These are phyloP conservation scores for Clavulina sp. DNA, from an alignment of 768 basidiomycete species.

Conservation along the genomic window DNA sequence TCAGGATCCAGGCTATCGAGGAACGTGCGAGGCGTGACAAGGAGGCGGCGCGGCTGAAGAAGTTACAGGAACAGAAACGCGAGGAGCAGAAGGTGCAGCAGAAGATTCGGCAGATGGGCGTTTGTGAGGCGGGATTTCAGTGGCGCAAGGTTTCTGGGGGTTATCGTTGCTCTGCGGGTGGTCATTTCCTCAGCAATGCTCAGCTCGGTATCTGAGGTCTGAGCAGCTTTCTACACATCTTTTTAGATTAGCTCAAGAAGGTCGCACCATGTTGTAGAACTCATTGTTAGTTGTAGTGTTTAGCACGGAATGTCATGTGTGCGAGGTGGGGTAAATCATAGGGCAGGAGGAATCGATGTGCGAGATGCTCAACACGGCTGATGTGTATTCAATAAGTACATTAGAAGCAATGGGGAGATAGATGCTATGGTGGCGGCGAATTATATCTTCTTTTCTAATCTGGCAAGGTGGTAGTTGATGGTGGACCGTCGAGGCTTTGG, in stretches of 20 bases:
- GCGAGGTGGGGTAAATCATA: not conserved
- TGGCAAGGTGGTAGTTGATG: slow-evolving; percentile 81
- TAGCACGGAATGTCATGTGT: no score
- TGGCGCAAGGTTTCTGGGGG: slow-evolving; percentile 28
- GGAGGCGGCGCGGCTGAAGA: not conserved
- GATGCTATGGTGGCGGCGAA: not conserved
- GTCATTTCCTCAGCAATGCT: slow-evolving; percentile 21
- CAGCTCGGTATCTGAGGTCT: not conserved
- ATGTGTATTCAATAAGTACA: no score
- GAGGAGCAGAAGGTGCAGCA: slow-evolving; percentile 28
- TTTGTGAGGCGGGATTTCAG: slow-evolving; percentile 28
- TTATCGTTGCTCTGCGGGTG: slow-evolving; percentile 32
- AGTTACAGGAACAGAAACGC: slow-evolving; percentile 17
- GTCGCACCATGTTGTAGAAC: no score
- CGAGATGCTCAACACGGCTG: no score
- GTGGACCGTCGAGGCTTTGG: slow-evolving; percentile 53
- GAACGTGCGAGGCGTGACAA: not conserved
- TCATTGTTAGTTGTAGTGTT: no score
- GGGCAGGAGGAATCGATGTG: no score
- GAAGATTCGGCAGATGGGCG: slow-evolving; percentile 30
- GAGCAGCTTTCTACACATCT: no score
- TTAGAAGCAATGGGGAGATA: not conserved
- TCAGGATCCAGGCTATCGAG: not conserved
- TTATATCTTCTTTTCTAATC: slow-evolving; percentile 24
- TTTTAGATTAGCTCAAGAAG: no score